Base-by-base conservation (phyloP, 306 rosid genomes). In the Rubus parviflorus region DNA sequence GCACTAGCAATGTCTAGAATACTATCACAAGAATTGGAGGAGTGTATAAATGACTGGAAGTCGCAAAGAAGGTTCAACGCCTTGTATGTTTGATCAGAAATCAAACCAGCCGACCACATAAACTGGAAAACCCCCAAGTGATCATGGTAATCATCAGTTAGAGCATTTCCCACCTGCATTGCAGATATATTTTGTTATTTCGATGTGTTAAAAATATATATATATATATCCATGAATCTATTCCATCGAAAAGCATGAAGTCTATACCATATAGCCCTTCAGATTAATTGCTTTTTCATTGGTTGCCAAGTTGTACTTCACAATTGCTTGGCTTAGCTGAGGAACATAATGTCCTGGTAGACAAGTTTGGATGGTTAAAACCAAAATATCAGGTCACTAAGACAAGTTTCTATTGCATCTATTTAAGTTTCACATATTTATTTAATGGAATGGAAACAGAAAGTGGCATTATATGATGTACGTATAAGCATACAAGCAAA, bases 91-190 rank as follows among this genome's bases (percentile, higher is more conserved):
- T 92, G 86, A 81, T 94, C 97, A 43, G 98, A 94, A 75, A 94
- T 90, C 89, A 94, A 69, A 79, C 98, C 98, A 57, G 87, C 83
- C 2, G 98, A 57, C 98, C 98, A 94, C 96, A 94, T 61, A 77
- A 94, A 94, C 81, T 90, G 89, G 76, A 77, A 86, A 75, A 90
- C 60, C 56, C 98, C 98, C 85, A 89, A 68, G 73, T 87, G 97
- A 73, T 94, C 96, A 72, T 83, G 79, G 85, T 76, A 90, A 82
- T 90, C 98, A 58, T 94, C 98, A 17, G 86, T 85, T 63, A 94
- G 77, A 85, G 98, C 98, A 84, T 94, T 94, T 74, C 98, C 98
- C 60, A 94, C 96, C 98, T 94, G 92, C 73, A 90, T 63, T 78
- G 43, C 25, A 81, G 49, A 80, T 12, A 68, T n/a, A 56, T 66